Base-by-base conservation (phyloP, 2,329 filamentous ascomycete genomes). In the Fusarium subglutinans region DNA sequence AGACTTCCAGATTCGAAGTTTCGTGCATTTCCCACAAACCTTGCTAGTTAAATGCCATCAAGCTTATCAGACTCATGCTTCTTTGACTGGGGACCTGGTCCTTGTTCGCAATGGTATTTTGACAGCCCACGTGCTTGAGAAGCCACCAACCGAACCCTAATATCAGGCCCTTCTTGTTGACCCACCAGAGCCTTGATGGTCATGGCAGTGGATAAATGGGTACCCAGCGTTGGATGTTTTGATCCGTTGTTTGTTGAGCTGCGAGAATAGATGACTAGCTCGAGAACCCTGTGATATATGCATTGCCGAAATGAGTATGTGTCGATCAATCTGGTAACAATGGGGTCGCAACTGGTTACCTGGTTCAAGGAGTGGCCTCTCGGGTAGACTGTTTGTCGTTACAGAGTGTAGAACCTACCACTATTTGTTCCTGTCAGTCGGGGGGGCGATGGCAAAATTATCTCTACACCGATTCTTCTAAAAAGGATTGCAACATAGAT, bases 261-360 rank as follows among this genome's bases (percentile, higher is more conserved):
- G 17, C 30, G n/a, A 17, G 6, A 51, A 24, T 14, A 35, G 14
- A 17, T 50, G 15, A 13, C 22, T 5, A 14, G 6, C 30, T 14
- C 22, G 8, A 33, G 2, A 17, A 33, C 22, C 30, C 3, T 20
- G 12, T 4, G 6, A 51, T 24, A 11, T 24, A 4, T 8, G 12
- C 4, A 35, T 14, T 35, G 17, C 22, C 30, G 30, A 51, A 51
- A 51, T 35, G 48, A 35, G 48, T 6, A 4, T 11, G 2, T 20
- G 48, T 20, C 30, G n/a, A 35, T 51, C n/a, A 35, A 15, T 20
- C 12, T 35, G 48, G 12, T 6, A 14, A 3, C 3, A 6, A 4
- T 6, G 1, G 1, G 22, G 17, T 4, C 0, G 2, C 6, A 35
- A 35, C 20, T 3, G 8, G 8, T 12, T n/a, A 10, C 4, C 6